These are phyloP conservation scores for Cyberlindnera suaveolens DNA, from an alignment of 805 yeast species.

Conservation along the genomic window DNA sequence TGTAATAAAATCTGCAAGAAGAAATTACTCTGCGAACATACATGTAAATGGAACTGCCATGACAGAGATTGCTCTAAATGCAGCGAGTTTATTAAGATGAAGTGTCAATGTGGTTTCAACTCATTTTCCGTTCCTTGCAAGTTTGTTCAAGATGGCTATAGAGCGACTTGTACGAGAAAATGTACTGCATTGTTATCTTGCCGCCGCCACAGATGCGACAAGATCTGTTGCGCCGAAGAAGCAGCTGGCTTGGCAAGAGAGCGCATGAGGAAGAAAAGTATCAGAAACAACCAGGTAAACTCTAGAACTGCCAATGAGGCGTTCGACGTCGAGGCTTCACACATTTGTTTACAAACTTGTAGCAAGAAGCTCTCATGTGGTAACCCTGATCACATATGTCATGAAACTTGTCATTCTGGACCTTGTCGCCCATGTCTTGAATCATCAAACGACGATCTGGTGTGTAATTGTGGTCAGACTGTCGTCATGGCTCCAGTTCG, in stretches of 20 bases:
- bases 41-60: constrained; percentile 69
- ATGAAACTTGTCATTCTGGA: constrained; percentile 71
- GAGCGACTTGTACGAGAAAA: constrained; percentile 60
- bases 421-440: constrained; percentile 77
- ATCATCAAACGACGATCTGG: constrained; percentile 70
- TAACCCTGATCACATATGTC: constrained; percentile 51
- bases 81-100: constrained; percentile 39
- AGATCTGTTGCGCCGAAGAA: constrained; percentile 66
- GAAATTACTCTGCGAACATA: constrained; percentile 65
- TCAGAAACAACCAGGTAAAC: constrained; percentile 36
- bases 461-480: constrained; percentile 78
- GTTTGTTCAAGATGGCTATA: constrained; percentile 41
- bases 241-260: constrained; percentile 47
- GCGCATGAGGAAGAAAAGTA: constrained; percentile 39
- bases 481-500: constrained; percentile 76
- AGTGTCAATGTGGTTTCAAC: constrained; percentile 59
- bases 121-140: constrained; percentile 59
- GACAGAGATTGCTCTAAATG: constrained; percentile 73
- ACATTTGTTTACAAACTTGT: constrained; percentile 66
- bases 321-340: constrained; percentile 62
- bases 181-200: constrained; percentile 76
- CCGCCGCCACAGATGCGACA: constrained; percentile 70
- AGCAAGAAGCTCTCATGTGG: constrained; percentile 58
- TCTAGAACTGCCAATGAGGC: constrained; percentile 39
- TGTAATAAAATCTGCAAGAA: constrained; percentile 66